Base-by-base conservation (phyloP, 2,329 filamentous ascomycete genomes). In the Diatrype stigma region DNA sequence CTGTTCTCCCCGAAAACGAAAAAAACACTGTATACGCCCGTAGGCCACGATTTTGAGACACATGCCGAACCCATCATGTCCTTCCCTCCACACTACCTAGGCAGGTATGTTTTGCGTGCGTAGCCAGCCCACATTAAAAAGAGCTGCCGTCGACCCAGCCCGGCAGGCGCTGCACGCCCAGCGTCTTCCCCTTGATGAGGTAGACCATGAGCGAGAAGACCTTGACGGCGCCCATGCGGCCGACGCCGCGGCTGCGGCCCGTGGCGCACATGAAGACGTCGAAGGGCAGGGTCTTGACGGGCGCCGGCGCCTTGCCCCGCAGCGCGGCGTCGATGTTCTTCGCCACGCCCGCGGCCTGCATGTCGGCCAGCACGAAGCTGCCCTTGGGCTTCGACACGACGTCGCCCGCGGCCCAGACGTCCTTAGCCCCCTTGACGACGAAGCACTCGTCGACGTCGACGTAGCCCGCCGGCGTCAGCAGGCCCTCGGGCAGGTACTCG, bases 361-460 rank as follows among this genome's bases (percentile, higher is more conserved):
- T 78, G 51, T 80, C 55, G 58, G 73, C 67, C 51, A 72, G 64
- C 30, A 75, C 63, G 52, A 71, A 76, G 26, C 68, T 68, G n/a
- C 67, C 69, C 16, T 73, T 69, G 21, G 78, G 77, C 60, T 73
- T 73, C 56, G 72, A 75, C 22, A 81, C 73, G 40, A 80, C 65
- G 50, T 82, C 79, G 22, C 79, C 79, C 2, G 73, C 71, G 7
- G 78, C 79, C 79, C 79, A 82, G 22, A 80, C 71, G 47, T 72
- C 64, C 16, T 71, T 62, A 12, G 68, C 65, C 7, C 67, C 71
- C 54, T 70, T 71, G 34, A 80, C 78, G 34, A 70, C 70, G 62
- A 78, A 73, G 58, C 66, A 73, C 30, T 79, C 76, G 59, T 84
- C 78, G 2, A 80, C 73, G 14, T 71, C 65, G 48, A 77, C 73